Percentiles rank a stretch among this genome's conserved stretches.
Conservation (phyloP, 2,329 filamentous ascomycete genomes). For the Penicillium rolfsii region DNA sequence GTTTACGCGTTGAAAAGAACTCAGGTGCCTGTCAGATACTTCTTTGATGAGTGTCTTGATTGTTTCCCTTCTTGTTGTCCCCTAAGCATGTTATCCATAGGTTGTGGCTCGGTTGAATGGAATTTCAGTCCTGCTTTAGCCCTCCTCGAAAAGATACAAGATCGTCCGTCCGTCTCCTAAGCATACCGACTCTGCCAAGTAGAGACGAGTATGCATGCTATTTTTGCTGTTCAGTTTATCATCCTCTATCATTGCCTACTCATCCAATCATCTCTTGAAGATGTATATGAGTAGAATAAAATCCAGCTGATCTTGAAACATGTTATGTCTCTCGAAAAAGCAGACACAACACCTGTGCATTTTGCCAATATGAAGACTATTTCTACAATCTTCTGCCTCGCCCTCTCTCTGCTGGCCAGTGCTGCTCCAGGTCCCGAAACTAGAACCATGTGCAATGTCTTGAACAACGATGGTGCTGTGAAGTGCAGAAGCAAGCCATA, state of each 20-base stretch:
- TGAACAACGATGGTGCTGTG: constrained; percentile 1
- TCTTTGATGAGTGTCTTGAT: neutral
- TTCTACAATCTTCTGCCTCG: neutral
- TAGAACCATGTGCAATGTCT: neutral
- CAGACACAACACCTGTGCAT: neutral
- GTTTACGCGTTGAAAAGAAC: no score
- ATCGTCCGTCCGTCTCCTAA: neutral
- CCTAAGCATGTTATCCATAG: neutral
- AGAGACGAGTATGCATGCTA: neutral
- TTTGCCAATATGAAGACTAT: neutral
- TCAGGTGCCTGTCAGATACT: neutral
- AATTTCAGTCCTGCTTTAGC: neutral
- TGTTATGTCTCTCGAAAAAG: neutral
- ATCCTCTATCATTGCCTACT: neutral
- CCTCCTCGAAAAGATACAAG: neutral
- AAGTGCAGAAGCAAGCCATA: constrained; percentile 1
- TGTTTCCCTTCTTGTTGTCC: neutral
- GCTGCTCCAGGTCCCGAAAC: neutral
- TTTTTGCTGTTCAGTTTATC: neutral
- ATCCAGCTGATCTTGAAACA: neutral
- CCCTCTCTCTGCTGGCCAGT: neutral
- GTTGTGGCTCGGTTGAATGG: neutral
- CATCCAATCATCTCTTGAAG: neutral
- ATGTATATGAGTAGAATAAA: neutral
- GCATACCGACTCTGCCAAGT: neutral